phyloP scores from a whole-genome alignment of 139 green algal species.

The Coelastrella sp. region DNA sequence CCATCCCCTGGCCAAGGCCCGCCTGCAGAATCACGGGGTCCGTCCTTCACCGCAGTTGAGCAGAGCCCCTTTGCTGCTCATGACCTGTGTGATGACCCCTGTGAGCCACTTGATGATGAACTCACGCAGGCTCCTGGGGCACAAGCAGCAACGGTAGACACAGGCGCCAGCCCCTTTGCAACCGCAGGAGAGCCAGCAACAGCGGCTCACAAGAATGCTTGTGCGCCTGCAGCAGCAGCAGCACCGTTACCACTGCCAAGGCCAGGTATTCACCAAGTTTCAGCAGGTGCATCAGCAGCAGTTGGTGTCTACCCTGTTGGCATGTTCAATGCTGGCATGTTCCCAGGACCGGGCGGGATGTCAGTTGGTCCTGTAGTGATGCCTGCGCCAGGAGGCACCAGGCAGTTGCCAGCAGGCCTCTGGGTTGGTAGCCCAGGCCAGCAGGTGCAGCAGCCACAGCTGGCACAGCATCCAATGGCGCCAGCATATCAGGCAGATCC shows the following conservation, averaged over 20 bases:
- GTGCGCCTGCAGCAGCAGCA: background rate
- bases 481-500: background rate
- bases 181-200: background rate
- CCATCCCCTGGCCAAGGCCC: background rate
- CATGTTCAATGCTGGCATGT: background rate
- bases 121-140: background rate
- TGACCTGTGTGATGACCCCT: background rate
- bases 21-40: background rate
- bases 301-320: background rate
- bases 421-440: background rate
- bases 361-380: background rate
- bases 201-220: background rate
- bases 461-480: background rate
- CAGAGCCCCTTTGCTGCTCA: background rate
- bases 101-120: background rate
- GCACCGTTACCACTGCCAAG: background rate
- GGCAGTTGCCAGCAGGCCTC: background rate
- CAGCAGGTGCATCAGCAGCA: background rate
- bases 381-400: background rate
- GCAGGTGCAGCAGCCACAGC: background rate
- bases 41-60: background rate
- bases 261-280: background rate
- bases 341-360: background rate
- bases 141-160: background rate
- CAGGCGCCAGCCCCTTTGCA: background rate